Evolutionary conservation across 257 asterid genomes (phyloP).

Genomic region (Solanum raphanifolium): DNA sequence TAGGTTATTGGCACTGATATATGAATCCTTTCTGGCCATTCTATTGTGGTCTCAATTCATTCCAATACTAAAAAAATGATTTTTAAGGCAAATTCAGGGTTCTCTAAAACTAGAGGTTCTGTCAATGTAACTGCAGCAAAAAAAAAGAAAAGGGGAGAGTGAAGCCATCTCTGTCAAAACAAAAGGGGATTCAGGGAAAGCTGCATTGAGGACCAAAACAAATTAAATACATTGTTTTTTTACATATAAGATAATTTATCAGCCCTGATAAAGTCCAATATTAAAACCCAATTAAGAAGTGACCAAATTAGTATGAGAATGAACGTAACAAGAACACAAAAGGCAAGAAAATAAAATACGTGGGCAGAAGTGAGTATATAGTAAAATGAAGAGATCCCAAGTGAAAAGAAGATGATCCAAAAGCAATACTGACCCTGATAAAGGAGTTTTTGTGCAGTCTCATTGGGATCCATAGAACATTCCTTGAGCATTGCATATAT

Average conservation of each 20-base stretch:
- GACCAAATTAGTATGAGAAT: background rate
- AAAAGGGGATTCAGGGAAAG: background rate
- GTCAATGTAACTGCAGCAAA: background rate
- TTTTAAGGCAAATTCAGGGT: background rate
- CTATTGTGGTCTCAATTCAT: background rate
- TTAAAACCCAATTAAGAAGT: background rate
- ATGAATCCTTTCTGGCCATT: background rate
- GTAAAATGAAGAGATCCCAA: constrained; percentile 19
- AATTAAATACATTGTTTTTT: background rate
- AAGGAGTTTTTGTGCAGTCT: constrained; percentile 76
- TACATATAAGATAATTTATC: background rate
- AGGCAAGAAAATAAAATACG: background rate
- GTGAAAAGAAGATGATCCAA: constrained; percentile 20
- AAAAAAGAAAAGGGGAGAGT: background rate
- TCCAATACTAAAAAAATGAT: background rate
- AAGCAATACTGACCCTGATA: constrained; percentile 40
- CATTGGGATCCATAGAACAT: constrained; percentile 95
- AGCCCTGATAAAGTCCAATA: background rate
- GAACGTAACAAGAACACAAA: background rate
- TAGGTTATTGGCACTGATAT: background rate
- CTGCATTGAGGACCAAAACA: background rate
- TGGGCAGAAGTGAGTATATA: background rate
- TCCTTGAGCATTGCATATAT: constrained; percentile 88
- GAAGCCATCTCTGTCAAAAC: background rate
- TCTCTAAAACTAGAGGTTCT: background rate